A percentile compares a stretch with the other conserved stretches of the same genome.
Evolutionary conservation across 2,329 filamentous ascomycete genomes (phyloP).

Genomic region (Ascochyta clinopodiicola): DNA sequence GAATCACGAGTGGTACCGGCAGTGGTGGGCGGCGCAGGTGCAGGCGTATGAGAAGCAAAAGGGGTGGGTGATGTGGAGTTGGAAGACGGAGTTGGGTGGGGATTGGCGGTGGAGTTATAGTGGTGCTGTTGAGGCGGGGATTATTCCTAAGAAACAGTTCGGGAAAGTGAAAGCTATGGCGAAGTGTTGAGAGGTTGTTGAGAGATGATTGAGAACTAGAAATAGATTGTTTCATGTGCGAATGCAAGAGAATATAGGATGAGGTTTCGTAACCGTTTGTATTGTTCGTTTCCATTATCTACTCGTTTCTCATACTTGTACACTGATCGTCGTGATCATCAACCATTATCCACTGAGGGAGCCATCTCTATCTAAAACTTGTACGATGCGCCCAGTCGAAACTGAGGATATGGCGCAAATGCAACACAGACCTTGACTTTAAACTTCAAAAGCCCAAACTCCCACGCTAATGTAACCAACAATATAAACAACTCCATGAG

Average conservation of each 20-base stretch:
- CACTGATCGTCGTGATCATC: conserved; percentile 1
- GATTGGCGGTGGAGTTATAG: conserved; percentile 61
- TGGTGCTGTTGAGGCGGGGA: conserved; percentile 8
- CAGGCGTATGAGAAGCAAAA: conserved; percentile 60
- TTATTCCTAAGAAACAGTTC: conserved; percentile 1
- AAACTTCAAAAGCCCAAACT: conserved; percentile 4
- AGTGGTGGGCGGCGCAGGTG: conserved; percentile 65
- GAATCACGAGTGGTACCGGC: conserved; percentile 59
- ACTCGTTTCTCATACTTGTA: conserved; percentile 3
- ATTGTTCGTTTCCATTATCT: conserved; percentile 6
- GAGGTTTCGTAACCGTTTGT: neutral
- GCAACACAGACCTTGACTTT: conserved; percentile 11
- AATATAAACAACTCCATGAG: neutral
- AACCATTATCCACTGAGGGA: conserved; percentile 2
- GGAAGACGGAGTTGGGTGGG: conserved; percentile 58
- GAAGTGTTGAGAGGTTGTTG: neutral
- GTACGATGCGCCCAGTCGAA: neutral
- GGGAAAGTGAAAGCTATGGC: neutral
- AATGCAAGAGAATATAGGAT: neutral
- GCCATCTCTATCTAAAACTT: neutral
- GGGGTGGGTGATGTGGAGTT: conserved; percentile 68
- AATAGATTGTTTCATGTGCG: neutral
- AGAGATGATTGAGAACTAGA: neutral
- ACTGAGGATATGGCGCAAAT: neutral
- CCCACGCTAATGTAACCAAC: conserved; percentile 8